phyloP scores from a whole-genome alignment of 2,329 filamentous ascomycete species.

The Lomentospora prolificans region DNA sequence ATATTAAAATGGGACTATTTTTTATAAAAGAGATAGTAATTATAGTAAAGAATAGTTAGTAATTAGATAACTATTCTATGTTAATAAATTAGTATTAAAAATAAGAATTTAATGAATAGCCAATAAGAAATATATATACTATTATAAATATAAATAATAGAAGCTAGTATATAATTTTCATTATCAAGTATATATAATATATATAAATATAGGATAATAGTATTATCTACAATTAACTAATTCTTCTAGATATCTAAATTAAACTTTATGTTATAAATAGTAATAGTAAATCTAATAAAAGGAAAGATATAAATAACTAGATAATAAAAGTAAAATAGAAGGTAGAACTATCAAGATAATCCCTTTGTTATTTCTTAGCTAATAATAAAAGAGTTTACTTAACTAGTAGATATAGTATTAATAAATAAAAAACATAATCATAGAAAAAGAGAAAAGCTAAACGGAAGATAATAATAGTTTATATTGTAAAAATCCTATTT shows the following conservation, averaged over 20 bases:
- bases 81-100: too few species aligned
- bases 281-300: not conserved
- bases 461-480: too few species aligned
- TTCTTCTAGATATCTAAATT: not conserved
- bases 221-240: not conserved
- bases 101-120: too few species aligned
- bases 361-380: too few species aligned
- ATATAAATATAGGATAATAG: too few species aligned
- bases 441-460: too few species aligned
- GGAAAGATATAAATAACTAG: not conserved
- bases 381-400: not conserved
- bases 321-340: too few species aligned
- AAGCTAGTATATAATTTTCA: slow-evolving; percentile 8
- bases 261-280: not conserved
- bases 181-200: not conserved
- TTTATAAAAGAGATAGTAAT: not conserved
- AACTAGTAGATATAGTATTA: not conserved
- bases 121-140: too few species aligned
- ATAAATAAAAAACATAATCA: too few species aligned
- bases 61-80: too few species aligned
- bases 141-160: slow-evolving; percentile 10
- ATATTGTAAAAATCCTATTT: not conserved
- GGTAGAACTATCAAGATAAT: not conserved
- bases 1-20: not conserved
- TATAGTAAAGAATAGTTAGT: slow-evolving; percentile 6